Evolutionary conservation across 768 basidiomycete species (phyloP), one percentile per base, ranked within the genome.

Genomic region (Crucibulum laeve): DNA sequence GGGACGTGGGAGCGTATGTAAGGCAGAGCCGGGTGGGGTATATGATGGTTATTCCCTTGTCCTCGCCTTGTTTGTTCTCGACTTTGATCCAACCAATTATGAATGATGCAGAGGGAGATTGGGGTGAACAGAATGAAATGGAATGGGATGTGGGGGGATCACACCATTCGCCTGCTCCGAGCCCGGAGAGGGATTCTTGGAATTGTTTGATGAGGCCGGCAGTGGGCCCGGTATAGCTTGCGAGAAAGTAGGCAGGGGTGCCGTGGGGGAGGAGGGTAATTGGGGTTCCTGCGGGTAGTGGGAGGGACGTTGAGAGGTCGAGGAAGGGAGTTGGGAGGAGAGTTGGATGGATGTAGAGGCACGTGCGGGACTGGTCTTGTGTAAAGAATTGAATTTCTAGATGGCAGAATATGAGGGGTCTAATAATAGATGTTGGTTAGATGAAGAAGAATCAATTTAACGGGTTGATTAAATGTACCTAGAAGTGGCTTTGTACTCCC

Each of bases 1-100:
- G 67, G 42, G 37, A 53, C 15, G 60, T 48, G 52, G 68, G 59
- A 59, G 73, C n/a, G 60, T 66, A 63, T 59, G 69, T 61, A 18
- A 75, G 53, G 49, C 81, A 85, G 3, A 91, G 74, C 1, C 68
- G 61, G 2, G 74, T 61, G 1, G 89, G 88, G 69, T 87, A 91
- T 48, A 90, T 79, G 38, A 85, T 67, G n/a, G 75, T 68, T 23
- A 87, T 64, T 1, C 87, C 87, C 52, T 88, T 89, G 50, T 87
- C 85, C 57, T 90, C 87, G 24, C 84, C 86, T 50, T 84, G 86
- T 48, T 76, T 81, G 53, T 87, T 87, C 59, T 87, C 78, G 15
- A 90, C 82, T 24, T 72, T 74, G 26, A 89, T 70, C 82, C 83
- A 90, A 3, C 77, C 84, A 41, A 90, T 79, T 35, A 87, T 60